Conservation (phyloP, 139 green algal genomes). For the Gonium pectorale region DNA sequence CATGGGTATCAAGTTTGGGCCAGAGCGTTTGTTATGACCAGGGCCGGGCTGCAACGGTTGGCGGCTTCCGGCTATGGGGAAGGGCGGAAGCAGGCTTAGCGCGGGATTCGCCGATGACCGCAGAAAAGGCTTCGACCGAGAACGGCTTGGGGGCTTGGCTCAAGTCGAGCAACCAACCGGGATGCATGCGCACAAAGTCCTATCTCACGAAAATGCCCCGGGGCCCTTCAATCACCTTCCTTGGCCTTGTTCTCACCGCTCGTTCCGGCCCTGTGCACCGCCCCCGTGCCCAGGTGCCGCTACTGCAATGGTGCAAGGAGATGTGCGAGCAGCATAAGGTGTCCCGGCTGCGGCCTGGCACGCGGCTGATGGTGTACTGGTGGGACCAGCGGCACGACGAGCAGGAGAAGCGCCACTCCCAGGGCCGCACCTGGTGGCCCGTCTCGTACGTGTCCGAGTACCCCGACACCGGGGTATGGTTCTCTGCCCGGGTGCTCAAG, state of each 20-base stretch:
- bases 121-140: too few species aligned
- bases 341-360: not conserved
- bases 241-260: not conserved
- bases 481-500: not conserved
- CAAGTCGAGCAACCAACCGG: too few species aligned
- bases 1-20: too few species aligned
- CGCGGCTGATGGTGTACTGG: constrained; percentile 27
- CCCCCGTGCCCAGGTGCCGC: not conserved
- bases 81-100: too few species aligned
- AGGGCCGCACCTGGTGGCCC: constrained; percentile 23
- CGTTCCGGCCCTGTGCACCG: not conserved
- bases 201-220: too few species aligned
- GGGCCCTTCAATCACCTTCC: not conserved
- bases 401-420: not conserved
- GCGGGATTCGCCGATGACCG: too few species aligned
- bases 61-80: too few species aligned
- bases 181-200: too few species aligned
- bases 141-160: too few species aligned
- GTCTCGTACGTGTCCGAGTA: not conserved
- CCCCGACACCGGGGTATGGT: constrained; percentile 28
- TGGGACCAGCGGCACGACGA: not conserved
- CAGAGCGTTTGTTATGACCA: too few species aligned
- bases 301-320: constrained; percentile 5
- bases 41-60: too few species aligned
- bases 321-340: not conserved